Evolutionary conservation across 192 early-diverging fungal species (phyloP), one percentile per base, ranked within the genome.

Genomic region (Podila horticola): DNA sequence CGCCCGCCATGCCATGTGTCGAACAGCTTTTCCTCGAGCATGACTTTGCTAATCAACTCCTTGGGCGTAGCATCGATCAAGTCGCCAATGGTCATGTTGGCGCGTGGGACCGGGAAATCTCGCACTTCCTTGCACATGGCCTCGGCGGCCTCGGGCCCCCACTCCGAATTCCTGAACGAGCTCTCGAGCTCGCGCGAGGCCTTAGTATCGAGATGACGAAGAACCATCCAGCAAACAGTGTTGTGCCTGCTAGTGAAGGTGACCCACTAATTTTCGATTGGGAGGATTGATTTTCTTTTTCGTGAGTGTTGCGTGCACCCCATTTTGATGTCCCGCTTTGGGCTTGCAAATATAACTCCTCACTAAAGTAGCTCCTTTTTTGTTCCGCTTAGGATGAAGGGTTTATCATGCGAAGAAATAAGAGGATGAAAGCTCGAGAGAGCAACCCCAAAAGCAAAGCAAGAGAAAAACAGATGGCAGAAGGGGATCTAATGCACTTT

Each of bases 121-220:
- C 19, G 5, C 9, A 61, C 59, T 15, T 61, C 59, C 15, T 34
- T 33, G 30, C 59, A 61, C 59, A 61, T 61, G 22, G 59, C 59
- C 22, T 61, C 59, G 29, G 59, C 59, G 15, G 59, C 59, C 59
- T 61, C 59, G 26, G 59, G 59, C 7, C 59, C 59, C 59, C 59
- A 61, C 59, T 61, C 59, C 10, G 59, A 61, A 30, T 61, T 61
- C 12, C 59, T 24, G 59, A 61, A 61, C 15, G 59, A 61, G 15
- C 28, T 31, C 19, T 61, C 59, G 59, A 31, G 15, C 30, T 61
- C 59, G 17, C 59, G 59, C 22, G 59, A 61, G 5, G 59, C 26
- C 15, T 61, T 61, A 12, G 26, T 33, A 31, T 61, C 59, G 17
- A 61, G 59, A 61, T 61, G 59, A 9, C 59, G 59, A 8, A 61